A percentile compares a stretch with the other conserved stretches of the same genome.
These are phyloP conservation scores for Kalanchoe fedtschenkoi DNA, from an alignment of 164 flowering plant species.

Conservation along the genomic window DNA sequence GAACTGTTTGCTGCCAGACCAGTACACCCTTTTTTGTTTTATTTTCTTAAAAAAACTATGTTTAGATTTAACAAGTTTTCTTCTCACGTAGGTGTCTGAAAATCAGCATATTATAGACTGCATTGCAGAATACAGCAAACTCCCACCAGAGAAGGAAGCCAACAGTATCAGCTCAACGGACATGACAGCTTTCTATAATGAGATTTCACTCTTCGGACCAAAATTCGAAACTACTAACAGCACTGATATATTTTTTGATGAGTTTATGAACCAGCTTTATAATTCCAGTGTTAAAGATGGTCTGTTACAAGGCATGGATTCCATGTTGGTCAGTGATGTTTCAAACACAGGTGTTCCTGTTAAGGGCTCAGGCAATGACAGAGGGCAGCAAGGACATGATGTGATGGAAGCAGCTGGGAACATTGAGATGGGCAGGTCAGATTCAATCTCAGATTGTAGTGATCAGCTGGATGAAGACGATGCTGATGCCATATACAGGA, in stretches of 20 bases:
- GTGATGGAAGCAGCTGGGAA: conserved; percentile 15
- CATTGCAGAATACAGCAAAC: conserved; percentile 33
- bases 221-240: conserved; percentile 8
- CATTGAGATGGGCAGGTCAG: conserved; percentile 21
- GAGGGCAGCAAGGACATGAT: not conserved
- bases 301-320: conserved; percentile 19
- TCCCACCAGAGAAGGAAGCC: conserved; percentile 28
- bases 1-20: conserved; percentile 56
- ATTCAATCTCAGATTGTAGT: conserved; percentile 60
- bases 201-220: conserved; percentile 11
- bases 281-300: conserved; percentile 11
- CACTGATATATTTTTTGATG: conserved; percentile 14
- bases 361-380: not conserved
- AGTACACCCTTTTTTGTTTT: conserved; percentile 18
- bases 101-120: conserved; percentile 45
- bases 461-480: conserved; percentile 77
- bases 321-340: conserved; percentile 11
- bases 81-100: conserved; percentile 36
- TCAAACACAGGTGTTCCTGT: not conserved
- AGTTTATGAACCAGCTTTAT: conserved; percentile 13
- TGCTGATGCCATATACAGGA: conserved; percentile 30
- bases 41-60: not conserved
- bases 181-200: too few species aligned
- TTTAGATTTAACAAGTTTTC: not conserved
- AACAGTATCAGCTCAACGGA: conserved; percentile 14